Base-by-base conservation (phyloP, 352 stramenopile species). In the Globisporangium paddicum region DNA sequence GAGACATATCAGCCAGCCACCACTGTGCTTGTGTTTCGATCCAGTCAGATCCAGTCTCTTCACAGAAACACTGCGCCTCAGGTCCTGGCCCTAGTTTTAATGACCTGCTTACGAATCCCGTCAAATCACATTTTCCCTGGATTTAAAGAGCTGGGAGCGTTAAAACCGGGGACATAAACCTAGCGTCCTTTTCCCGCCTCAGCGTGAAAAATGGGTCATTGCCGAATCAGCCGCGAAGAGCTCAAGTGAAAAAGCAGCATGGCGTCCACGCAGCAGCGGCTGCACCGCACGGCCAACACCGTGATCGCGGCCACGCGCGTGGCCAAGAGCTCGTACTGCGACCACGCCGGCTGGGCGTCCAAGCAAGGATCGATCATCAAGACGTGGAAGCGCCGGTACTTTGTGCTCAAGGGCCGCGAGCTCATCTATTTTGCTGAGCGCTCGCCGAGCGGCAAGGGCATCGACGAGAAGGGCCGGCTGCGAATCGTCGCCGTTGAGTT, bases 331-430 rank as follows among this genome's bases (percentile, higher is more conserved):
- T 79, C 69, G 55, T 91, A 91, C 71, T 91, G 82, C 66, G 79
- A 89, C 64, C 72, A 95, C 60, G 68, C 72, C 10, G 83, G 86
- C 25, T 95, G 86, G 86, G 80, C 76, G 35, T 75, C 68, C 53
- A 95, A 95, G 72, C 77, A 93, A 56, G 86, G 85, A 48, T 77
- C 74, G 55, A 89, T 90, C 58, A 83, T 93, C 63, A 86, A 87
- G 68, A 87, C 58, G 50, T 93, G 86, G 86, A 95, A 95, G 60
- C 75, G 75, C 53, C 81, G 86, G 10, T 95, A 89, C 60, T 93
- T 95, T 57, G 83, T 93, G 46, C 73, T 95, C 35, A 87, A 90
- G 49, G 83, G 71, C 13, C 58, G 72, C 21, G 78, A 93, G 52
- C 72, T 95, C 52, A 78, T 90, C 50, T 95, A 95, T 63, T 95